Evolutionary conservation across 2,329 filamentous ascomycete species (phyloP).

Genomic region (Seiridium unicorne): DNA sequence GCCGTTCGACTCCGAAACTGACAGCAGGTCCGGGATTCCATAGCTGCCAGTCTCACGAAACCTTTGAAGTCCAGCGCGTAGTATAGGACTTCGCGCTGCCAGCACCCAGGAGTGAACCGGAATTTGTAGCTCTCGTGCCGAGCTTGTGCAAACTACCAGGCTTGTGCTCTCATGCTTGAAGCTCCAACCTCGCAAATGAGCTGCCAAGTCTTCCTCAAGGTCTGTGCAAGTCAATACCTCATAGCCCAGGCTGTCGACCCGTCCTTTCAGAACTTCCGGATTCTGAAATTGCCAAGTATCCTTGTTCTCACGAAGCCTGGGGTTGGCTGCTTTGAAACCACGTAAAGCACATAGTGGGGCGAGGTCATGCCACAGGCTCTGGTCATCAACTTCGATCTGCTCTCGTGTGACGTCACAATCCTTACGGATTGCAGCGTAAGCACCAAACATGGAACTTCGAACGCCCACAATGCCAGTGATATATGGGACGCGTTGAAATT

Average conservation of each 20-base stretch:
- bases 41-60: slow-evolving; percentile 54
- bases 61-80: slow-evolving; percentile 62
- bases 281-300: slow-evolving; percentile 42
- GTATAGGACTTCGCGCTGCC: slow-evolving; percentile 66
- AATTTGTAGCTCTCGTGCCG: slow-evolving; percentile 66
- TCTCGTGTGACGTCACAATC: slow-evolving; percentile 80
- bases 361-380: slow-evolving; percentile 72
- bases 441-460: slow-evolving; percentile 83
- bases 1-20: slow-evolving; percentile 50
- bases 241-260: slow-evolving; percentile 48
- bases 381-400: slow-evolving; percentile 64
- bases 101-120: slow-evolving; percentile 84
- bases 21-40: slow-evolving; percentile 59
- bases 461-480: slow-evolving; percentile 83
- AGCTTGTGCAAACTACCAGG: slow-evolving; percentile 51
- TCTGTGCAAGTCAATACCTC: slow-evolving; percentile 62
- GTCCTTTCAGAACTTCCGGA: slow-evolving; percentile 45
- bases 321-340: slow-evolving; percentile 50
- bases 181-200: slow-evolving; percentile 42
- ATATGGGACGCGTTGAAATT: slow-evolving; percentile 87
- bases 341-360: slow-evolving; percentile 67
- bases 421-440: slow-evolving; percentile 82
- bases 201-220: slow-evolving; percentile 60
- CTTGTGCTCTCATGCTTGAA: slow-evolving; percentile 41
- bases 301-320: slow-evolving; percentile 31